A percentile compares a stretch with the other conserved stretches of the same genome.
Conservation (phyloP, 441 rosid genomes). For the Syzygium malaccense region DNA sequence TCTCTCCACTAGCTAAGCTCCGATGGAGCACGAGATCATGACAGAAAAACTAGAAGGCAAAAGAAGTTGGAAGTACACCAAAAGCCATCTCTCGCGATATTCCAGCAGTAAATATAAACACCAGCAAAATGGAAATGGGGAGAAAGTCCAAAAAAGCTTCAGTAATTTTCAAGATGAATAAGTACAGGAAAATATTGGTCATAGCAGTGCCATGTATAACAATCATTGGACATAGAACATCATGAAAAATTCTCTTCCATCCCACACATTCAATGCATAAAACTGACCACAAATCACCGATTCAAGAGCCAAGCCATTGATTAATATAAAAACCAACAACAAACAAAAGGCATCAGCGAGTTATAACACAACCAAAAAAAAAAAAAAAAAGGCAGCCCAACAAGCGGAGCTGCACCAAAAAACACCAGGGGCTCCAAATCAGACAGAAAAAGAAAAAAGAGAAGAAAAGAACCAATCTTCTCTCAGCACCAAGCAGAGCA, state of each 20-base stretch:
- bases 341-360: background rate
- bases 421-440: background rate
- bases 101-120: too few species aligned
- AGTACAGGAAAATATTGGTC: background rate
- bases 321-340: background rate
- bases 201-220: background rate
- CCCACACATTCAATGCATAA: background rate
- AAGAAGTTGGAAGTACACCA: too few species aligned
- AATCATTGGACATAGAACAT: background rate
- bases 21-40: rapidly evolving
- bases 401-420: too few species aligned
- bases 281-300: background rate
- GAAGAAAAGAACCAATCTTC: background rate
- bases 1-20: background rate
- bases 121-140: conserved; percentile 23
- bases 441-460: background rate
- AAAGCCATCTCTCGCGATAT: too few species aligned
- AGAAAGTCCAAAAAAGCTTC: too few species aligned
- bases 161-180: too few species aligned
- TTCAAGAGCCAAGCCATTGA: background rate
- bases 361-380: background rate
- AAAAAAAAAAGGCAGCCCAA: too few species aligned
- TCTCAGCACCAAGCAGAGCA: too few species aligned
- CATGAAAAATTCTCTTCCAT: background rate
- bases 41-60: background rate